Percentiles rank a stretch among this genome's conserved stretches.
phyloP scores from a whole-genome alignment of 768 basidiomycete species.

The Russula griseocarnosa region DNA sequence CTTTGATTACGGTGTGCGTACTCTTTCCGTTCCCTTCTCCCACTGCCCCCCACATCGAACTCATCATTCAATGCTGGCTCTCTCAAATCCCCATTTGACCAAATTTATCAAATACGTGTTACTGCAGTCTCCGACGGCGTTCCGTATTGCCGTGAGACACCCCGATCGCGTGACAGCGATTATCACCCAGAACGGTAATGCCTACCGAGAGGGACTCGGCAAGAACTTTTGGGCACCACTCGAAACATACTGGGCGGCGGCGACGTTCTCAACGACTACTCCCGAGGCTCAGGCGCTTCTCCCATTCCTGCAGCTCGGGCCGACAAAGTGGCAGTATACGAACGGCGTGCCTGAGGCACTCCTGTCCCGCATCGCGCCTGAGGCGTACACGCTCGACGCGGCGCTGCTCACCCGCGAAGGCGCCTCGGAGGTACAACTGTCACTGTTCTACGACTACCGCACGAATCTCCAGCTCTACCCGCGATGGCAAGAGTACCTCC shows the following conservation, averaged over 20 bases:
- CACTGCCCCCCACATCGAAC: not conserved
- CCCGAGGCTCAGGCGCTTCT: slow-evolving; percentile 1
- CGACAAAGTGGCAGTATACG: slow-evolving; percentile 14
- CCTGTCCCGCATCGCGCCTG: slow-evolving; percentile 14
- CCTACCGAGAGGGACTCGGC: slow-evolving; percentile 46
- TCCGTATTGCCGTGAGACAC: slow-evolving; percentile 36
- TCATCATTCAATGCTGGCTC: not conserved
- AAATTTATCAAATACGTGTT: not conserved
- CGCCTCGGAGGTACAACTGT: slow-evolving; percentile 43
- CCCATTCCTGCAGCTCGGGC: slow-evolving; percentile 9
- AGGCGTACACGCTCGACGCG: slow-evolving; percentile 42
- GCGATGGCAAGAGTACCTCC: slow-evolving; percentile 43
- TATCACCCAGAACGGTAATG: slow-evolving; percentile 49
- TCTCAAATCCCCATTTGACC: not conserved
- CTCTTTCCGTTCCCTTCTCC: not conserved
- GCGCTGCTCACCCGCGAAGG: slow-evolving; percentile 40
- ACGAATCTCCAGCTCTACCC: slow-evolving; percentile 46
- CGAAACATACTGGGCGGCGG: slow-evolving; percentile 34
- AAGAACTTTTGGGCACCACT: slow-evolving; percentile 38
- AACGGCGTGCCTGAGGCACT: slow-evolving; percentile 4
- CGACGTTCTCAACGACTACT: not conserved
- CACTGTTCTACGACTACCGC: slow-evolving; percentile 41
- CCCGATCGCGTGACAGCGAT: slow-evolving; percentile 44
- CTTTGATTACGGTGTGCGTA: slow-evolving; percentile 49
- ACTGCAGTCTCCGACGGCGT: slow-evolving; percentile 33